A percentile compares a stretch with the other conserved stretches of the same genome.
Conservation (phyloP, 345 rosid genomes). For the Aquilaria sinensis region DNA sequence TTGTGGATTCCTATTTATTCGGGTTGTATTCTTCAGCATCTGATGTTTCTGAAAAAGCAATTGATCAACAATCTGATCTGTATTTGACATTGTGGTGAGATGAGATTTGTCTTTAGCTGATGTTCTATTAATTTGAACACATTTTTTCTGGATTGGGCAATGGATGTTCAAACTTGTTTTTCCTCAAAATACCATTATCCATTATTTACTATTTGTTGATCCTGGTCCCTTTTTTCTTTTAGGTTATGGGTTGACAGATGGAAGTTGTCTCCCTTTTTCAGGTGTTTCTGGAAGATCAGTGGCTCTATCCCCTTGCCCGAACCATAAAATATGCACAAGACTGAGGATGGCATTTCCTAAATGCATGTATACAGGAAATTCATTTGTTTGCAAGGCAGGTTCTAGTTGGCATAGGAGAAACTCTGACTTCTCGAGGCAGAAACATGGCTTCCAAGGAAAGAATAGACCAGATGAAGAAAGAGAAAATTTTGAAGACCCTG, state of each 20-base stretch:
- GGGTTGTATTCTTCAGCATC: no score
- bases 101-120: background rate
- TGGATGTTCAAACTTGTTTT: no score
- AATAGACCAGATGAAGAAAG: slow-evolving; percentile 54
- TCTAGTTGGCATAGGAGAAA: slow-evolving; percentile 59
- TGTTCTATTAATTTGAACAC: no score
- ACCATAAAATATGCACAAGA: slow-evolving; percentile 19
- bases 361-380: slow-evolving; percentile 25
- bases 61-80: background rate
- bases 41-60: no score
- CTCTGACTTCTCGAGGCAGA: slow-evolving; percentile 65
- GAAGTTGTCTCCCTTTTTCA: slow-evolving; percentile 35
- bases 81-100: background rate
- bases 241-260: slow-evolving; percentile 53
- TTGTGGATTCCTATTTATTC: no score
- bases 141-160: no score
- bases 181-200: no score
- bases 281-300: slow-evolving; percentile 42
- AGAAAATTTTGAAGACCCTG: slow-evolving; percentile 41
- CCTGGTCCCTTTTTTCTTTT: slow-evolving; percentile 11
- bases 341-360: slow-evolving; percentile 31
- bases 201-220: slow-evolving; percentile 1
- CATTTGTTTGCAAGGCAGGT: slow-evolving; percentile 53
- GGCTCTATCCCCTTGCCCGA: slow-evolving; percentile 27
- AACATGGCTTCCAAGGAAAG: slow-evolving; percentile 52